A percentile compares a stretch with the other conserved stretches of the same genome.
Evolutionary conservation across 225 moss, liverwort and hornwort species (phyloP).

Genomic region (Takakia lepidozioides): DNA sequence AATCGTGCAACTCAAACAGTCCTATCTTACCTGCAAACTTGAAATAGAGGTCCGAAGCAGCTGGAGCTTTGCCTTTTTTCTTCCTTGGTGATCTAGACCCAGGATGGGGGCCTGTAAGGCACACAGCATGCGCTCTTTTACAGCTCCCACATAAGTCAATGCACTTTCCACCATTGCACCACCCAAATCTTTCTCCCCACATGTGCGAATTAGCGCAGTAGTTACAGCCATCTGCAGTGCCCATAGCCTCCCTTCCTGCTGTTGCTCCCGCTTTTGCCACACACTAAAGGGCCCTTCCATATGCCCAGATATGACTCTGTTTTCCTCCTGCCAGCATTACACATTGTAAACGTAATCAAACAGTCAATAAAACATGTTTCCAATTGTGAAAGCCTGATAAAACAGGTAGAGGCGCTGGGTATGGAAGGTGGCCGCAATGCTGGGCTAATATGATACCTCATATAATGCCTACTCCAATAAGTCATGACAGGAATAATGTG

Average conservation of each 20-base stretch:
- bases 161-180: conserved; percentile 72
- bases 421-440: too few species aligned
- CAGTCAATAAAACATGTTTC: too few species aligned
- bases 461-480: too few species aligned
- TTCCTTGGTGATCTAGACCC: conserved; percentile 58
- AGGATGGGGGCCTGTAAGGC: conserved; percentile 75
- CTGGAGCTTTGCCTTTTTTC: conserved; percentile 85
- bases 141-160: conserved; percentile 55
- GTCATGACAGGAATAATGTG: too few species aligned
- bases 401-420: too few species aligned
- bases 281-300: conserved; percentile 87
- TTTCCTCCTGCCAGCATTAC: conserved; percentile 34
- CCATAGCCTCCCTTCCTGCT: conserved; percentile 69
- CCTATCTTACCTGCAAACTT: conserved; percentile 47
- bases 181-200: conserved; percentile 66
- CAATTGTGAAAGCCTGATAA: too few species aligned
- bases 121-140: conserved; percentile 65
- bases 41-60: conserved; percentile 72
- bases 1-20: too few species aligned
- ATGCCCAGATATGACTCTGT: conserved; percentile 33
- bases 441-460: too few species aligned
- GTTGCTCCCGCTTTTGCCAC: conserved; percentile 59
- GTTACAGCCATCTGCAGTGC: conserved; percentile 72
- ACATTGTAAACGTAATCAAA: too few species aligned
- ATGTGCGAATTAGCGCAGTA: conserved; percentile 69